phyloP scores from a whole-genome alignment of 2,329 filamentous ascomycete genomes.

The Neofusicoccum ribis region DNA sequence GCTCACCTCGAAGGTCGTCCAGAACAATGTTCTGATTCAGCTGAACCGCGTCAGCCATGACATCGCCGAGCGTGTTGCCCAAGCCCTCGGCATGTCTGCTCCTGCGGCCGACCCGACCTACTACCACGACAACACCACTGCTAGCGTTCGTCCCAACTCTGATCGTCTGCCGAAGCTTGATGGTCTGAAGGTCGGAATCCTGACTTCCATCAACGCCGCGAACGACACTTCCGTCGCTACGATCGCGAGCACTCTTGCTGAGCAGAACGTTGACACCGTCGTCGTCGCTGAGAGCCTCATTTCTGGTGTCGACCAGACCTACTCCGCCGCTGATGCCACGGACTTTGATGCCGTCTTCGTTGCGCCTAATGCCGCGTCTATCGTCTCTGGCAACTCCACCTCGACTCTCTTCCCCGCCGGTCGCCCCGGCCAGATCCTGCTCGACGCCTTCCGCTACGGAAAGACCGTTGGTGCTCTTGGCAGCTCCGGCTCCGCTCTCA shows the following conservation, averaged over 20 bases:
- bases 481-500: conserved; percentile 40
- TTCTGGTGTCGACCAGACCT: conserved; percentile 61
- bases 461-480: conserved; percentile 68
- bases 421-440: conserved; percentile 63
- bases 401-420: conserved; percentile 62
- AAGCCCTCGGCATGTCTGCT: conserved; percentile 59
- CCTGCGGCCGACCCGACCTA: conserved; percentile 62
- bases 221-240: conserved; percentile 51
- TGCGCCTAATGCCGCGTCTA: conserved; percentile 52
- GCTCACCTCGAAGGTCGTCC: conserved; percentile 58
- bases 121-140: conserved; percentile 70
- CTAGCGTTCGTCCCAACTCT: conserved; percentile 60
- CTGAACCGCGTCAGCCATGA: conserved; percentile 70
- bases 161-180: conserved; percentile 60
- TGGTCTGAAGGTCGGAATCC: conserved; percentile 63
- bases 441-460: conserved; percentile 65
- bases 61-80: conserved; percentile 64
- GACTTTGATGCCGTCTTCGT: conserved; percentile 66
- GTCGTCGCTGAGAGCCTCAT: conserved; percentile 62
- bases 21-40: conserved; percentile 66
- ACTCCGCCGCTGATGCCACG: conserved; percentile 63
- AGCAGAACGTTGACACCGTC: conserved; percentile 56
- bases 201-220: conserved; percentile 53
- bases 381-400: conserved; percentile 47
- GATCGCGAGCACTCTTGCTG: conserved; percentile 53